Percentiles rank a stretch among this genome's conserved stretches.
Conservation (phyloP, 208 protist species). For the Acanthamoeba sp. region DNA sequence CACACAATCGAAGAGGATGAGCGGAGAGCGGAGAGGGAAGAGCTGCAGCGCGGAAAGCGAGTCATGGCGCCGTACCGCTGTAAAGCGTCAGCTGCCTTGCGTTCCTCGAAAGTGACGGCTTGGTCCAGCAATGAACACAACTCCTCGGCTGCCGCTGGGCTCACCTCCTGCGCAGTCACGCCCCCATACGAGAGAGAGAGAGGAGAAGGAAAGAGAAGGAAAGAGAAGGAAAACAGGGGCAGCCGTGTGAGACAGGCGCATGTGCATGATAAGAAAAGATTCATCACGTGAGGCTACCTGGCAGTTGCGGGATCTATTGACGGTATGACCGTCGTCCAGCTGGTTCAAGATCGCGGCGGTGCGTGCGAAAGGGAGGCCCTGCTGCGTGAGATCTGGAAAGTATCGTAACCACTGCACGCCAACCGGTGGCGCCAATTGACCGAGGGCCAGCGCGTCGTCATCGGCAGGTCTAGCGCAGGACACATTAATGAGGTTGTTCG, state of each 20-base stretch:
- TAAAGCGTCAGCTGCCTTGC: background rate
- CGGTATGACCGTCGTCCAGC: background rate
- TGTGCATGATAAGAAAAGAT: background rate
- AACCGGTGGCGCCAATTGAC: background rate
- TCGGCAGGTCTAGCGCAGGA: too few relatives aligned
- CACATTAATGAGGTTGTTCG: background rate
- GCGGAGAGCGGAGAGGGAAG: too few relatives aligned
- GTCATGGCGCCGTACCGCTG: background rate
- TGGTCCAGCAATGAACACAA: background rate
- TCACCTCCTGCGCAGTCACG: background rate
- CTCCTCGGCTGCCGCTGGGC: background rate
- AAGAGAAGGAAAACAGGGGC: too few relatives aligned
- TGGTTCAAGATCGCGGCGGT: background rate
- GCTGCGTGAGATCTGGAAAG: background rate
- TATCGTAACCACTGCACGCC: background rate
- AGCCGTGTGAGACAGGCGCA: too few relatives aligned
- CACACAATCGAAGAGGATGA: too few relatives aligned
- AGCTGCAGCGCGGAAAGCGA: background rate
- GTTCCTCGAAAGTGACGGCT: background rate
- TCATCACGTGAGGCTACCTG: background rate
- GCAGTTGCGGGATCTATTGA: background rate
- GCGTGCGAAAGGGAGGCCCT: background rate
- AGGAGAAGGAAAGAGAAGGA: too few relatives aligned
- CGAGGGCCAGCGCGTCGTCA: background rate
- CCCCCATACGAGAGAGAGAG: too few relatives aligned